Percentiles rank a stretch among this genome's conserved stretches.
Conservation (phyloP, 2,329 filamentous ascomycete genomes). For the Penicillium sp. region DNA sequence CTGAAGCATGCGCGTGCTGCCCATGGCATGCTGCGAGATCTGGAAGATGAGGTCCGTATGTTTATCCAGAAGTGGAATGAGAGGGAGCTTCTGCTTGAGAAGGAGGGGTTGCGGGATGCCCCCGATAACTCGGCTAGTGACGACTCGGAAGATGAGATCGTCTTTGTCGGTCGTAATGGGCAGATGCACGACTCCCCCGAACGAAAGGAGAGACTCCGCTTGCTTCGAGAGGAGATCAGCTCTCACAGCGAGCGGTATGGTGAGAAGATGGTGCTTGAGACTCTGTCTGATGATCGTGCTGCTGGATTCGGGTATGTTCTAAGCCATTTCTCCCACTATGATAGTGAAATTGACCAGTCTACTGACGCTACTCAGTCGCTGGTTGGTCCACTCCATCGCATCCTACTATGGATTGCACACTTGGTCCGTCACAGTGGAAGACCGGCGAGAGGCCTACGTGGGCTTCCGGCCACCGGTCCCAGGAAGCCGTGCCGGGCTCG, state of each 20-base stretch:
- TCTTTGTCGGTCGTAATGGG: conserved; percentile 74
- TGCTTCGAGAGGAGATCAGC: conserved; percentile 36
- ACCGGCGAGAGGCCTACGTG: conserved; percentile 77
- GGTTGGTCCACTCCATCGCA: conserved; percentile 89
- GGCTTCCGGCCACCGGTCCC: conserved; percentile 53
- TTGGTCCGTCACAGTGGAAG: conserved; percentile 70
- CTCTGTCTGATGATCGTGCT: conserved; percentile 68
- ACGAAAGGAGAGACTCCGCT: conserved; percentile 53
- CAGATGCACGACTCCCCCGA: conserved; percentile 59
- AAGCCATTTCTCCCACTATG: neutral
- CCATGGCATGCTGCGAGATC: conserved; percentile 72
- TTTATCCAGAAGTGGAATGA: conserved; percentile 66
- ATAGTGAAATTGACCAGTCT: conserved; percentile 4
- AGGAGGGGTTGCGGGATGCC: conserved; percentile 47
- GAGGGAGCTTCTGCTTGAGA: conserved; percentile 48
- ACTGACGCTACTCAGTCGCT: conserved; percentile 59
- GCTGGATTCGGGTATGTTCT: conserved; percentile 74
- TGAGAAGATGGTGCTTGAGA: conserved; percentile 77
- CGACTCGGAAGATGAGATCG: conserved; percentile 78
- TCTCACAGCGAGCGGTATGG: conserved; percentile 46
- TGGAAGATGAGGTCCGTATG: conserved; percentile 78
- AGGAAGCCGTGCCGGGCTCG: conserved; percentile 25
- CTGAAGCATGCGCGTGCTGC: conserved; percentile 78
- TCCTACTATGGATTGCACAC: conserved; percentile 88
- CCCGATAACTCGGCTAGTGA: conserved; percentile 40